phyloP scores from a whole-genome alignment of 257 asterid genomes.

The Asclepias syriaca region DNA sequence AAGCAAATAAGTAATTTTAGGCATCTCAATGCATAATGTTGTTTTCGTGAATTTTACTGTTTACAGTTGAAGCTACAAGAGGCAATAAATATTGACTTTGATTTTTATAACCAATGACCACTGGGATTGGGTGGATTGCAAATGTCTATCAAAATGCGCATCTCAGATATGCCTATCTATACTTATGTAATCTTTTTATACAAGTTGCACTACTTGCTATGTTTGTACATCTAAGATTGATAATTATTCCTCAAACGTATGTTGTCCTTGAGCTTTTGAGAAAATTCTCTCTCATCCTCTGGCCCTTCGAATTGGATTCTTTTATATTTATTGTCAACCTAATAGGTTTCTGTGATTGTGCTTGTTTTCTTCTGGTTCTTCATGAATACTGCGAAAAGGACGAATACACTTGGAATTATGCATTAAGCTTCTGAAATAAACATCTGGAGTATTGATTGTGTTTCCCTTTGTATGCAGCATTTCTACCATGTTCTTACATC shows the following conservation, averaged over 20 bases:
- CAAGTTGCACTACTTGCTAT: background rate
- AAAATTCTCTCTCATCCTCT: background rate
- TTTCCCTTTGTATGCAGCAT: slow-evolving; percentile 57
- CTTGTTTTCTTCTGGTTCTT: background rate
- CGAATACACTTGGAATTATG: background rate
- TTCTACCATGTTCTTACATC: slow-evolving; percentile 71
- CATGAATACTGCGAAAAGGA: background rate
- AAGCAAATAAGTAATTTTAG: background rate
- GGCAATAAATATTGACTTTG: background rate
- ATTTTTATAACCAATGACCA: background rate
- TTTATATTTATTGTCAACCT: background rate
- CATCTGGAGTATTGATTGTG: slow-evolving; percentile 22
- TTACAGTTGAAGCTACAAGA: background rate
- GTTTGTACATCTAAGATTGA: background rate
- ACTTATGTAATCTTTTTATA: background rate
- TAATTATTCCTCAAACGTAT: background rate
- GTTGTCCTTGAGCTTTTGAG: background rate
- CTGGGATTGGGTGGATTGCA: no score
- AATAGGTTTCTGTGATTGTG: background rate
- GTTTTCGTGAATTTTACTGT: background rate
- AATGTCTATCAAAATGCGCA: background rate
- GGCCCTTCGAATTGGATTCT: background rate
- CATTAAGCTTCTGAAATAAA: background rate
- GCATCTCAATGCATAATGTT: background rate
- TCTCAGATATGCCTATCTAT: background rate